Evolutionary conservation across 2,329 filamentous ascomycete species (phyloP).

Genomic region (Ophiocordyceps camponoti-leonardi): DNA sequence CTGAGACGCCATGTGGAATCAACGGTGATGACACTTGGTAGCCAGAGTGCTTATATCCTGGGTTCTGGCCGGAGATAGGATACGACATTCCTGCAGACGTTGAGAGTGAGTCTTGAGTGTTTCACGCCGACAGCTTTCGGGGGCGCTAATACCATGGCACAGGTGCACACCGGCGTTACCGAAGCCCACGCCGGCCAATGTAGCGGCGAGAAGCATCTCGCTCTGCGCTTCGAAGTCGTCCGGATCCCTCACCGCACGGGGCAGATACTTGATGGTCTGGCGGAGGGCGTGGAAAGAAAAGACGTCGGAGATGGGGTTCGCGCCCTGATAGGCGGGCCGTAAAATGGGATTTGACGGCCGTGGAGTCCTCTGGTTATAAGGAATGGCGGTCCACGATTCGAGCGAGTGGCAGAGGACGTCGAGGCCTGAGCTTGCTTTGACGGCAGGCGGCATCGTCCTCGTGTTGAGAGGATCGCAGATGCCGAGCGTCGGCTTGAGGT

Average conservation of each 20-base stretch:
- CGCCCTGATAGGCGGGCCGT: constrained; percentile 86
- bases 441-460: constrained; percentile 83
- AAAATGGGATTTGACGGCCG: constrained; percentile 79
- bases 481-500: constrained; percentile 85
- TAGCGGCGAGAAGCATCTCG: constrained; percentile 90
- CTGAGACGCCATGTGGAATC: constrained; percentile 90
- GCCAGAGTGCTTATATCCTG: constrained; percentile 71
- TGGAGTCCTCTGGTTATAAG: constrained; percentile 71
- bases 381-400: constrained; percentile 96
- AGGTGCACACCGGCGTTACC: constrained; percentile 92
- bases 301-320: constrained; percentile 94
- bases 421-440: constrained; percentile 79
- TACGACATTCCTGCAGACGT: constrained; percentile 69
- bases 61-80: constrained; percentile 90
- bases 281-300: constrained; percentile 79
- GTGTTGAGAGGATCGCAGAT: constrained; percentile 82
- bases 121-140: neutral
- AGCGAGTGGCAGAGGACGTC: constrained; percentile 92
- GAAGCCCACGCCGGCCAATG: constrained; percentile 87
- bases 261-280: constrained; percentile 80
- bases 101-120: neutral
- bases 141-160: constrained; percentile 32
- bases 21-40: constrained; percentile 63
- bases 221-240: constrained; percentile 86
- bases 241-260: constrained; percentile 69